Evolutionary conservation across 1,284 basidiomycete genomes (phyloP), one percentile per base, ranked within the genome.

Genomic region (Hypsizygus ulmarius): DNA sequence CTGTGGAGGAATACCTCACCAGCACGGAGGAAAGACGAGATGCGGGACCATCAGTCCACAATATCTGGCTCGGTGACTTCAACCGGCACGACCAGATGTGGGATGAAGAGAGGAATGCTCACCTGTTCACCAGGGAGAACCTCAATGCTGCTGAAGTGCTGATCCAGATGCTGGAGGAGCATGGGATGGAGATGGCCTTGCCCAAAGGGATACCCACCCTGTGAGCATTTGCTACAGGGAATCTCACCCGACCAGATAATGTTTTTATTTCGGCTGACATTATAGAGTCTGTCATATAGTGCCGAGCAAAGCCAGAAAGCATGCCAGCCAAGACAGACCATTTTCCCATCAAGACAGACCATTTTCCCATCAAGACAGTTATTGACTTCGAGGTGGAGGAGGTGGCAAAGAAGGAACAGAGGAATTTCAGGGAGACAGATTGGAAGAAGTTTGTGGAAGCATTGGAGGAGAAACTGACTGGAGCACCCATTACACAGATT

Each of bases 71-170:
- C 0, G 74, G 73, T 0, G 72, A 75, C 57, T 75, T 75, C 60
- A 77, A 77, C 51, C 51, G 68, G 0, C 74, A 77, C 52, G 69
- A 74, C 52, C 67, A 67, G 0, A 9, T 65, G 1, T 76, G 74
- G 74, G 73, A 76, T 14, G 19, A 60, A 3, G 45, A 54, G 0
- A 6, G 41, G 0, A 71, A 74, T 48, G 3, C 30, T 0, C 71
- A 71, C 19, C 64, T 73, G 0, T 69, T 73, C 49, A 69, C 63
- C 39, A 27, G 6, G 33, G 38, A 21, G 11, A 52, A 18, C 14
- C 40, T 46, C 12, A 33, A 32, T 3, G 43, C 41, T 16, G 52
- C 52, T 1, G 33, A 50, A 25, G 3, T 10, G 1, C 32, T 56
- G 10, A 32, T 56, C 1, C 7, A 39, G 2, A 9, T 56, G 8